Evolutionary conservation across 495 filamentous ascomycete species (phyloP), one percentile per base, ranked within the genome.

Genomic region (Penicillium flavigenum): DNA sequence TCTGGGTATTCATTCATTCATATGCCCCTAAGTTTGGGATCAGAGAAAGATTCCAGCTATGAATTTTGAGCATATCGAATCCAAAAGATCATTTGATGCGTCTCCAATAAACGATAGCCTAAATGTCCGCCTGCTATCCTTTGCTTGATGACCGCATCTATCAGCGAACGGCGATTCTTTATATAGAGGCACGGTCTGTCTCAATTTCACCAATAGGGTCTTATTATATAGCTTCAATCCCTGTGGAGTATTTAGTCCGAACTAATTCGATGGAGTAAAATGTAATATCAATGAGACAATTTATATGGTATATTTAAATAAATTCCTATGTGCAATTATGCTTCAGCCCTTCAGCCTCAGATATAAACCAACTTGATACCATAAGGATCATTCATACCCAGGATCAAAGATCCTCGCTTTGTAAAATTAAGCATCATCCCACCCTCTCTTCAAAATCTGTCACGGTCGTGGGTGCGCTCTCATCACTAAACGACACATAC

Each of bases 1-100:
- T 47, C 54, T 57, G 46, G 56, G 56, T 34, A 45, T 57, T 61
- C 53, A 22, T 43, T 64, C 51, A 51, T 39, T 20, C 50, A 42
- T 42, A n/a, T 38, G 19, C 32, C 32, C 11, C 7, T 39, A 12
- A 12, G 36, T n/a, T 31, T 48, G 27, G 46, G 29, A 32, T 48
- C 16, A 5, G 36, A 17, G 10, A 12, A 38, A 29, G 1, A 29
- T 38, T 24, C 19, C 24, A 12, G 34, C 36, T 41, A n/a, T 29
- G 34, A 29, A 42, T 20, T 52, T 19, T 42, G 36, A 42, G 50
- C 36, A 20, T 48, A 52, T 42, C 14, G 3, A 52, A 52, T 31
- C 24, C 11, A 52, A 52, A 51, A 32, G 36, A n/a, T 39, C 6
- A n/a, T 39, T 17, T 39, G 36, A 1, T 36, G 12, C 34, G 4